Conservation (phyloP, 2,329 filamentous ascomycete genomes). For the Cylindrodendrum hubeiense region DNA sequence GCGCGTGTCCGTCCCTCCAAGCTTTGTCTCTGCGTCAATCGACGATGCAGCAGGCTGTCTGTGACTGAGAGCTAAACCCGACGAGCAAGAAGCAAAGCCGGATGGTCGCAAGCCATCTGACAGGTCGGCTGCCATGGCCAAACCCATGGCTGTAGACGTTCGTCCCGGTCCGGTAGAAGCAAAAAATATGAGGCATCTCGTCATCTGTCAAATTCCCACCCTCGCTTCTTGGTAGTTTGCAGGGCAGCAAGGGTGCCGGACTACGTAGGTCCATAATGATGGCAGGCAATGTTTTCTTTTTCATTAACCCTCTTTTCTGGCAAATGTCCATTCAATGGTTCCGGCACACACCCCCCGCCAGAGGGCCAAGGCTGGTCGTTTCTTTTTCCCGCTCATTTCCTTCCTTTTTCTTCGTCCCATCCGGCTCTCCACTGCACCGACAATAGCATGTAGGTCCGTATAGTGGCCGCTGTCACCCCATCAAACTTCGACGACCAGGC, state of each 20-base stretch:
- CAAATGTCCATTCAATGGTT: not conserved
- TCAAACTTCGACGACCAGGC: constrained; percentile 19
- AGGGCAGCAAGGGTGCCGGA: not conserved
- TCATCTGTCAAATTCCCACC: not conserved
- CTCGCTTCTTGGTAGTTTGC: not conserved
- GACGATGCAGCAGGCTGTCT: not conserved
- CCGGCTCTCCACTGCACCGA: not conserved
- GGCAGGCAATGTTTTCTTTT: not conserved
- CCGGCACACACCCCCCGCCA: not conserved
- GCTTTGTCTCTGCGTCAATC: not conserved
- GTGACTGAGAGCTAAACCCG: not conserved
- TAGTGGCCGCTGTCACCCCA: constrained; percentile 16
- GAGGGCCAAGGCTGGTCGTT: constrained; percentile 8
- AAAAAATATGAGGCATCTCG: not conserved
- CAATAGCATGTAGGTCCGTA: not conserved
- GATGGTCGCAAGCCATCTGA: not conserved
- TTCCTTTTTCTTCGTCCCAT: constrained; percentile 1
- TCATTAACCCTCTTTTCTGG: not conserved
- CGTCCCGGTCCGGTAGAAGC: not conserved
- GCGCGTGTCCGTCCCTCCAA: not conserved
- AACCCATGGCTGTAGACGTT: not conserved
- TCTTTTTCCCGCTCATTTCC: constrained; percentile 8
- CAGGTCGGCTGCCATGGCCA: not conserved
- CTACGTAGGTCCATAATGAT: not conserved
- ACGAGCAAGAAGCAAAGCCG: not conserved